A percentile compares a stretch with the other conserved stretches of the same genome.
Evolutionary conservation across 2,329 filamentous ascomycete species (phyloP).

Genomic region (Colletotrichum shisoi): DNA sequence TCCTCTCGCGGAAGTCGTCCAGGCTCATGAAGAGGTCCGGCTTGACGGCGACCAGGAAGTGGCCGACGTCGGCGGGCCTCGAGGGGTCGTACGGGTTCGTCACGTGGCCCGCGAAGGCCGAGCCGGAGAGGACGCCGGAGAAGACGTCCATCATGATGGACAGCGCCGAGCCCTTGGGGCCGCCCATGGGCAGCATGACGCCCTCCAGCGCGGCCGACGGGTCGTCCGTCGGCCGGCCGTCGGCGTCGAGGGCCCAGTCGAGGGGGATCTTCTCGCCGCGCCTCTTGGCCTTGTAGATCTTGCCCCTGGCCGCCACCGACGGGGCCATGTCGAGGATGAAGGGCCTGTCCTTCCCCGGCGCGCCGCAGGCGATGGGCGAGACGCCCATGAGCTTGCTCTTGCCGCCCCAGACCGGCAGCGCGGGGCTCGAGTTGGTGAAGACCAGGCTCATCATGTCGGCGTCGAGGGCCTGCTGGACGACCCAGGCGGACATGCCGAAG

Average conservation of each 20-base stretch:
- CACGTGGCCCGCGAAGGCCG: constrained; percentile 80
- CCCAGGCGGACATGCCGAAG: constrained; percentile 83
- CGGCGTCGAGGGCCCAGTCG: constrained; percentile 77
- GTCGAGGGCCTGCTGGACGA: constrained; percentile 79
- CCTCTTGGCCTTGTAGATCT: constrained; percentile 74
- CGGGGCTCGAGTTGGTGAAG: constrained; percentile 76
- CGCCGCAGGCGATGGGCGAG: constrained; percentile 77
- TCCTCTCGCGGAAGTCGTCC: constrained; percentile 72
- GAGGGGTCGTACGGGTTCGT: constrained; percentile 78
- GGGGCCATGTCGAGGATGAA: constrained; percentile 83
- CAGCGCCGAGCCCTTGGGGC: constrained; percentile 80
- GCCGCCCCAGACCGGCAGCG: constrained; percentile 75
- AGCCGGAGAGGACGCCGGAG: constrained; percentile 78
- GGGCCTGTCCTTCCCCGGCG: constrained; percentile 66
- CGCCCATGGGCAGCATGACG: constrained; percentile 87
- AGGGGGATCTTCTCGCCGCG: constrained; percentile 73
- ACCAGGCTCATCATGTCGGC: constrained; percentile 74
- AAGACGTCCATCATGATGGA: constrained; percentile 91
- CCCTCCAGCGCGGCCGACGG: constrained; percentile 74
- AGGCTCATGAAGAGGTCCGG: constrained; percentile 77
- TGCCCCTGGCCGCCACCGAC: constrained; percentile 73
- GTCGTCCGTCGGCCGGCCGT: constrained; percentile 75
- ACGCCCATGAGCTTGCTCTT: constrained; percentile 75
- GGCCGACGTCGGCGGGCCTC: constrained; percentile 73
- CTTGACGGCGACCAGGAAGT: constrained; percentile 76